phyloP scores from a whole-genome alignment of 139 green algal species.

The Chlamydomonas incerta region DNA sequence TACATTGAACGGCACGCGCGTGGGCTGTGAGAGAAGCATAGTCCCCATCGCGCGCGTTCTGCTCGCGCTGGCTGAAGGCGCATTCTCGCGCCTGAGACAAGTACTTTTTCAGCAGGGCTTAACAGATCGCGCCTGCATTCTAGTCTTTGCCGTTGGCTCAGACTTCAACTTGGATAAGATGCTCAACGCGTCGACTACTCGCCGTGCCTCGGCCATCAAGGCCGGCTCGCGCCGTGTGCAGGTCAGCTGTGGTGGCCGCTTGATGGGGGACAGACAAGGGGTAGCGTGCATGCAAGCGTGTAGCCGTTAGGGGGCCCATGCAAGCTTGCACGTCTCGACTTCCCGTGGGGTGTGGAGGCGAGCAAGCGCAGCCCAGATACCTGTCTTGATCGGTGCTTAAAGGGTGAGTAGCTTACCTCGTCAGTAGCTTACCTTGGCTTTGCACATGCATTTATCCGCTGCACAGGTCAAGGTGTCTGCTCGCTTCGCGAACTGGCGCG shows the following conservation, averaged over 20 bases:
- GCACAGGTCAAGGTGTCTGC: not conserved
- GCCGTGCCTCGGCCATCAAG: not conserved
- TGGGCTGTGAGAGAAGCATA: no score
- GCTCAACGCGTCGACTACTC: not conserved
- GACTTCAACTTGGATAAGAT: not conserved
- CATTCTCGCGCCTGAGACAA: no score
- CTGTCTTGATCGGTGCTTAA: no score
- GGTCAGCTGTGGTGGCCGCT: not conserved
- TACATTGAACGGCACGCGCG: no score
- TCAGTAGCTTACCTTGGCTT: no score
- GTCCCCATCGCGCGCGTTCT: no score
- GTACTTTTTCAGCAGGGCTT: not conserved
- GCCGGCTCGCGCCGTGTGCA: conserved; percentile 15
- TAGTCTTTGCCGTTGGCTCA: no score
- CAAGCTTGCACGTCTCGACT: not conserved
- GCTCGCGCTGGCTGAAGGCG: not conserved
- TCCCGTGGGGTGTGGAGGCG: not conserved
- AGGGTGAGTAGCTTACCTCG: no score
- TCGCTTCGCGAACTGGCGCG: conserved; percentile 31
- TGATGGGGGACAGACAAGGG: not conserved
- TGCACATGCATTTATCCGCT: not conserved
- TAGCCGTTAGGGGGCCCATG: conserved; percentile 5
- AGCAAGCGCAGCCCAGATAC: not conserved
- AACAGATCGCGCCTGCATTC: not conserved
- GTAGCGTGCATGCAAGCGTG: not conserved